These are phyloP conservation scores for Daldinia decipiens DNA, from an alignment of 495 filamentous ascomycete genomes.

Conservation along the genomic window DNA sequence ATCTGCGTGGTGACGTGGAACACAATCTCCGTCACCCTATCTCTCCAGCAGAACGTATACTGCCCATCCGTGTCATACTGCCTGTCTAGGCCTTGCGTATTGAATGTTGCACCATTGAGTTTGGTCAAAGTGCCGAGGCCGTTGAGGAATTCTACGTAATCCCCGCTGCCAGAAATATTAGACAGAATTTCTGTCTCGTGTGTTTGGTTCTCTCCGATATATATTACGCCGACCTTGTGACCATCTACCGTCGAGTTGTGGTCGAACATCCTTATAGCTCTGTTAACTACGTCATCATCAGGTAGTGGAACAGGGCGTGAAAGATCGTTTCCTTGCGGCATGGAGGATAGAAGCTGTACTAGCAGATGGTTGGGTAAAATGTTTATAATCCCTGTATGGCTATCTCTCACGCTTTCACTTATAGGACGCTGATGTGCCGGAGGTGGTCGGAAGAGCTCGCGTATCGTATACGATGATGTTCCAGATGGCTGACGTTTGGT, in stretches of 20 bases:
- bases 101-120: conserved; percentile 84
- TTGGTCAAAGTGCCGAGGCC: conserved; percentile 82
- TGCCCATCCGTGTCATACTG: conserved; percentile 80
- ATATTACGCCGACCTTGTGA: conserved; percentile 94
- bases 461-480: conserved; percentile 79
- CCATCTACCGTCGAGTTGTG: conserved; percentile 90
- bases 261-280: conserved; percentile 84
- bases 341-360: conserved; percentile 80
- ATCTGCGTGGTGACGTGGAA: conserved; percentile 97
- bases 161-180: conserved; percentile 82
- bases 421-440: conserved; percentile 71
- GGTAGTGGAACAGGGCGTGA: conserved; percentile 81
- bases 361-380: conserved; percentile 86
- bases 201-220: conserved; percentile 84
- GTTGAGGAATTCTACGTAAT: conserved; percentile 85
- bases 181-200: conserved; percentile 83
- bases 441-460: conserved; percentile 73
- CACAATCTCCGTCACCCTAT: conserved; percentile 92
- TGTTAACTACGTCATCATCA: conserved; percentile 79
- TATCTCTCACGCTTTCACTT: conserved; percentile 50
- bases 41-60: conserved; percentile 90
- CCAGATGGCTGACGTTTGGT: conserved; percentile 86
- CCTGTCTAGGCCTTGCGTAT: conserved; percentile 91
- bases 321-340: conserved; percentile 65
- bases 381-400: conserved; percentile 54